Evolutionary conservation across 2,329 filamentous ascomycete species (phyloP), one percentile per base, ranked within the genome.

Genomic region (Chrysosporium keratinophilum): DNA sequence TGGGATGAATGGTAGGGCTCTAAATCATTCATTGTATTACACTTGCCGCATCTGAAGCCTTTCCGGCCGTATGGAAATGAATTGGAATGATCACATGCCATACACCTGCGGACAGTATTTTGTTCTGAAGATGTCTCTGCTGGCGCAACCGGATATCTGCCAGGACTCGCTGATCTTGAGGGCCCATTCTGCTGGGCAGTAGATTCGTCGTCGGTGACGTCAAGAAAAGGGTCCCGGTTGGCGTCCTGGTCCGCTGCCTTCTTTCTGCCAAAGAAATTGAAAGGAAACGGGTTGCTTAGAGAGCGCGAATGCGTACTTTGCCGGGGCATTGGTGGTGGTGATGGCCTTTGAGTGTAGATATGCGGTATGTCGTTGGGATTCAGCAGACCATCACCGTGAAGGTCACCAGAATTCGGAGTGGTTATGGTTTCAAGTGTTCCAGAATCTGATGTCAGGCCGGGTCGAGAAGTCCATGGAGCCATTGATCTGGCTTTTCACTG

Each of bases 21-120:
- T 50, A 95, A 69, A 65, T 95, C 88, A 65, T 94, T 95, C 65
- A 95, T 82, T 15, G 86, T 93, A 62, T 87, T 73, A 67, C 89
- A 95, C 52, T 87, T 84, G 41, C 86, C 85, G 68, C 89, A 95
- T 61, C 88, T 80, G 68, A 93, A 95, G 37, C 84, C 79, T 35
- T 79, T 79, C 57, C 89, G 71, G 51, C 84, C 80, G 57, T 78
- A 80, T 1, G 88, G 88, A 84, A 88, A 95, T 54, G 85, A 79
- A 59, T 94, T 84, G 54, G 83, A 80, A 52, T 85, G 85, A 62
- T 84, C 86, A 68, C 89, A 95, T 34, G 88, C 90, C 80, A 91
- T 89, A 67, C 89, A 95, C 61, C 81, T 83, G 19, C 87, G 85
- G 33, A 81, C 83, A 28, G 76, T 74, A 63, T 84, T 80, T 60